phyloP scores from a whole-genome alignment of 2,329 filamentous ascomycete species.

The Apiospora phragmitis region DNA sequence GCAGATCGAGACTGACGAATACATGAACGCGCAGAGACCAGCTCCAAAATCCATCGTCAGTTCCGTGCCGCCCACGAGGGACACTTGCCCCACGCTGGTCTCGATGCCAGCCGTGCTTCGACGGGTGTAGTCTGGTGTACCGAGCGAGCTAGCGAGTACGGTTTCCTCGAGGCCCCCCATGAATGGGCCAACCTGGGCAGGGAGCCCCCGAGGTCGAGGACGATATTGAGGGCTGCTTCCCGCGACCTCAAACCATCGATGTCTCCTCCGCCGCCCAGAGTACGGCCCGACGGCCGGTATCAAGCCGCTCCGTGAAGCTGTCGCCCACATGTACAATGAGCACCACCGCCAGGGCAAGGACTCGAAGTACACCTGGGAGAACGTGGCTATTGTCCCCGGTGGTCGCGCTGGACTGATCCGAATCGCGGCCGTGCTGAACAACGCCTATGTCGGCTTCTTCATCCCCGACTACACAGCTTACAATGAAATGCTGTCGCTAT shows the following conservation, averaged over 20 bases:
- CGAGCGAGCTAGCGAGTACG: constrained; percentile 84
- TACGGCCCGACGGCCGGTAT: constrained; percentile 95
- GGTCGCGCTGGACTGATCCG: constrained; percentile 90
- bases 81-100: constrained; percentile 85
- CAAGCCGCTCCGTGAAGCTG: constrained; percentile 83
- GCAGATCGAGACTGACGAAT: neutral
- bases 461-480: constrained; percentile 96
- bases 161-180: constrained; percentile 79
- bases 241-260: constrained; percentile 76
- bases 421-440: constrained; percentile 91
- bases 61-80: constrained; percentile 90
- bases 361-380: constrained; percentile 95
- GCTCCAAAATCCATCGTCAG: constrained; percentile 82
- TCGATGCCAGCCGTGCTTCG: constrained; percentile 83
- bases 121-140: constrained; percentile 95
- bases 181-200: constrained; percentile 94
- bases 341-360: constrained; percentile 86
- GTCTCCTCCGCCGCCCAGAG: constrained; percentile 76
- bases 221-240: constrained; percentile 86
- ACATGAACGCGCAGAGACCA: constrained; percentile 60
- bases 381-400: constrained; percentile 93
- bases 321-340: constrained; percentile 90
- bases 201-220: constrained; percentile 93
- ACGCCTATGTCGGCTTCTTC: constrained; percentile 91
- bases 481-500: constrained; percentile 94